These are phyloP conservation scores for Trichoderma sp. DNA, from an alignment of 2,329 filamentous ascomycete genomes.

Conservation along the genomic window DNA sequence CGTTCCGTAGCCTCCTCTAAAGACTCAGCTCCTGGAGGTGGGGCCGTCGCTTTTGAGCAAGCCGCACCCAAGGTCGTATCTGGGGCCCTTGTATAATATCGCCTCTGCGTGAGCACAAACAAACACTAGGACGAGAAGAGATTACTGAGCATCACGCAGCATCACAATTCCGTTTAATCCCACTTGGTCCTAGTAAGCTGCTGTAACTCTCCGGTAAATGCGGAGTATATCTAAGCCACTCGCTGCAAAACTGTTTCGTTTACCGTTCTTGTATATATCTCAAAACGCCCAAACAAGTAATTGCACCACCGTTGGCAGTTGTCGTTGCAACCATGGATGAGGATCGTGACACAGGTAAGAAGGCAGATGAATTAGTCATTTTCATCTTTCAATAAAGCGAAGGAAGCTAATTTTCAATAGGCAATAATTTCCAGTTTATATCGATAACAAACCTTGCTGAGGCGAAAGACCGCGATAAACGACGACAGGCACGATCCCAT, in stretches of 20 bases:
- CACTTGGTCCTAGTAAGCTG: not conserved
- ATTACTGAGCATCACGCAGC: not conserved
- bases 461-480: not conserved
- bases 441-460: not conserved
- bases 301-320: not conserved
- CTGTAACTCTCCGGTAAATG: not conserved
- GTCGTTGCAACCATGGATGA: not conserved
- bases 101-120: not conserved
- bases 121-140: not conserved
- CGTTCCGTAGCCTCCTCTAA: not conserved
- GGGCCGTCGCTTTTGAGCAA: not conserved
- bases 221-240: not conserved
- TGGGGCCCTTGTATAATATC: not conserved
- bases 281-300: not conserved
- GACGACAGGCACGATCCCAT: not conserved
- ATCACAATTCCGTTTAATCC: not conserved
- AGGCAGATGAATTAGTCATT: not conserved
- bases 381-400: not conserved
- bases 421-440: not conserved
- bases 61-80: not conserved
- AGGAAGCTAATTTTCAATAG: not conserved
- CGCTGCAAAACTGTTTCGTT: not conserved
- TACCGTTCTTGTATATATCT: not conserved
- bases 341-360: not conserved
- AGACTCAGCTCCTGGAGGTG: not conserved